A percentile compares a stretch with the other conserved stretches of the same genome.
Evolutionary conservation across 2,329 filamentous ascomycete species (phyloP).

Genomic region (Fusarium sp.): DNA sequence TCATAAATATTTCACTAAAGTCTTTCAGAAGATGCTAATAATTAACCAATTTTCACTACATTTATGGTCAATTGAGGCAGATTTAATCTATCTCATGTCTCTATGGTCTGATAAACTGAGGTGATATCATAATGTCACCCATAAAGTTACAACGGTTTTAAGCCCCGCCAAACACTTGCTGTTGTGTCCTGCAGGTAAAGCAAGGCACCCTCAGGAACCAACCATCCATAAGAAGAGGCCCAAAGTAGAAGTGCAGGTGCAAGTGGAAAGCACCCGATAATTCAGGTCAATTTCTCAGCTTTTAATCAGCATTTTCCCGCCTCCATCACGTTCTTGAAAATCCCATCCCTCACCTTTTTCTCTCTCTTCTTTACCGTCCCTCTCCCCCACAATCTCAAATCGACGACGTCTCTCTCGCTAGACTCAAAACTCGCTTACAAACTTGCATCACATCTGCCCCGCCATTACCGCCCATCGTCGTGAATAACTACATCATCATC

Average conservation of each 20-base stretch:
- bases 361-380: background rate
- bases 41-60: background rate
- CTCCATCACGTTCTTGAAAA: background rate
- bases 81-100: background rate
- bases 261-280: background rate
- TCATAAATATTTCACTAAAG: background rate
- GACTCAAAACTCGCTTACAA: conserved; percentile 18
- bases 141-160: conserved; percentile 8
- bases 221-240: background rate
- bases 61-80: background rate
- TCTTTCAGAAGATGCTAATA: background rate
- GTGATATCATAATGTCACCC: conserved; percentile 15
- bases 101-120: conserved; percentile 20
- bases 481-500: conserved; percentile 29
- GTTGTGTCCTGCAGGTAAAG: background rate
- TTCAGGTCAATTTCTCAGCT: conserved; percentile 11
- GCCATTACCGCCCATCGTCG: conserved; percentile 14
- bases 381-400: background rate
- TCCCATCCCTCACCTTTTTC: background rate
- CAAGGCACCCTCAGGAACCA: conserved; percentile 24
- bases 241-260: background rate
- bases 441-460: conserved; percentile 18
- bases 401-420: background rate
- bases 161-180: conserved; percentile 13
- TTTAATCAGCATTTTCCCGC: conserved; percentile 10